Percentiles rank a stretch among this genome's conserved stretches.
phyloP scores from a whole-genome alignment of 345 rosid genomes.

The Cochlearia excelsa region DNA sequence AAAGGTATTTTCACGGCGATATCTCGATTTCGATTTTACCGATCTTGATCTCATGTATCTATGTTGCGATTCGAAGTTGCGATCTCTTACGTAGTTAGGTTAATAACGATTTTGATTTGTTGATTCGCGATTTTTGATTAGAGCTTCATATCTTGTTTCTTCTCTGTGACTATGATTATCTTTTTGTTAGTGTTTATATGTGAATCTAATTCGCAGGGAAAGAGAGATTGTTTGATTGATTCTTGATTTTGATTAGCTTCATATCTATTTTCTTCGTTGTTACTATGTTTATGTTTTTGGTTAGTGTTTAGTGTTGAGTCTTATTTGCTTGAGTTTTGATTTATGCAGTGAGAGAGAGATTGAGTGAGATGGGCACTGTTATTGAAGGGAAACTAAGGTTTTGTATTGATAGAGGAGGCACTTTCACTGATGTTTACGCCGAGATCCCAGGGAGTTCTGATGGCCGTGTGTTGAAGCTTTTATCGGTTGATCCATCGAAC shows the following conservation, averaged over 20 bases:
- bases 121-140: background rate
- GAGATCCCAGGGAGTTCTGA: conserved; percentile 75
- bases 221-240: too few relatives aligned
- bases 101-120: background rate
- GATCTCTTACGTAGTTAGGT: too few relatives aligned
- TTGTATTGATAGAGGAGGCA: conserved; percentile 94
- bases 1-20: conserved; percentile 4
- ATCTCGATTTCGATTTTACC: background rate
- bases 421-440: conserved; percentile 95
- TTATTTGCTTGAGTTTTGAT: conserved; percentile 3
- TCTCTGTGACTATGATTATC: too few relatives aligned
- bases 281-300: background rate
- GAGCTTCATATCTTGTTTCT: too few relatives aligned
- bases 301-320: background rate
- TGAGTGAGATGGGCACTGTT: conserved; percentile 46
- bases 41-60: conserved; percentile 8
- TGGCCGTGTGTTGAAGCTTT: conserved; percentile 76
- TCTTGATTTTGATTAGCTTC: too few relatives aligned
- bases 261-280: too few relatives aligned
- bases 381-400: conserved; percentile 61
- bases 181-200: too few relatives aligned
- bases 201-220: too few relatives aligned
- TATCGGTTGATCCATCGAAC: conserved; percentile 91
- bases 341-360: conserved; percentile 9
- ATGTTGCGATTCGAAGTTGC: background rate